Conservation (phyloP, 2,329 filamentous ascomycete species). For the Tolypocladium album region DNA sequence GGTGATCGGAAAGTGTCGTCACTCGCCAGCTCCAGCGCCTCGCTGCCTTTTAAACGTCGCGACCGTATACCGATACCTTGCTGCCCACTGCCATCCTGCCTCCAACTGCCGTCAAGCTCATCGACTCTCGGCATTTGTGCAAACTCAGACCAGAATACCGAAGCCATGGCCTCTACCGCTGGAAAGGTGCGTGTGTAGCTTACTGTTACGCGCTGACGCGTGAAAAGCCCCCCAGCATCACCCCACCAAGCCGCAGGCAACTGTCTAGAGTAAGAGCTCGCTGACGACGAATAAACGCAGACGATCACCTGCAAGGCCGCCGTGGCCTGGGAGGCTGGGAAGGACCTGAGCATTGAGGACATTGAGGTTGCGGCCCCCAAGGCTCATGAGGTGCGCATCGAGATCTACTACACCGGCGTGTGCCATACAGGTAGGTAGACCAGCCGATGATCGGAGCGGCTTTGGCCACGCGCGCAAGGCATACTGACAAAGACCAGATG, state of each 20-base stretch:
- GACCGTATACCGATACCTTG: neutral
- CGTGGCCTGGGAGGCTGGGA: constrained; percentile 92
- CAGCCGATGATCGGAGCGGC: neutral
- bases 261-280: constrained; percentile 5
- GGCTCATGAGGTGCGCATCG: constrained; percentile 90
- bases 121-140: neutral
- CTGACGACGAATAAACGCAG: constrained; percentile 31
- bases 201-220: neutral
- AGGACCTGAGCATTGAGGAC: constrained; percentile 81
- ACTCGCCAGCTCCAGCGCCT: neutral
- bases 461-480: too few relatives aligned
- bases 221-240: neutral
- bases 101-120: neutral
- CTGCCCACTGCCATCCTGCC: neutral
- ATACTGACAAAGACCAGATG: constrained; percentile 42
- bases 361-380: constrained; percentile 82
- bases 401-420: constrained; percentile 96
- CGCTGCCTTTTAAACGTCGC: neutral
- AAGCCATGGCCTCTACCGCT: constrained; percentile 37
- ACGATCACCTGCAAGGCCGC: constrained; percentile 96
- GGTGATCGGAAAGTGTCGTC: constrained; percentile 1
- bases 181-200: constrained; percentile 31
- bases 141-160: neutral
- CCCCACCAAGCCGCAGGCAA: neutral
- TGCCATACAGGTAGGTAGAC: constrained; percentile 88